Conservation (phyloP, 2,329 filamentous ascomycete genomes). For the Hymenoscyphus salicellus region DNA sequence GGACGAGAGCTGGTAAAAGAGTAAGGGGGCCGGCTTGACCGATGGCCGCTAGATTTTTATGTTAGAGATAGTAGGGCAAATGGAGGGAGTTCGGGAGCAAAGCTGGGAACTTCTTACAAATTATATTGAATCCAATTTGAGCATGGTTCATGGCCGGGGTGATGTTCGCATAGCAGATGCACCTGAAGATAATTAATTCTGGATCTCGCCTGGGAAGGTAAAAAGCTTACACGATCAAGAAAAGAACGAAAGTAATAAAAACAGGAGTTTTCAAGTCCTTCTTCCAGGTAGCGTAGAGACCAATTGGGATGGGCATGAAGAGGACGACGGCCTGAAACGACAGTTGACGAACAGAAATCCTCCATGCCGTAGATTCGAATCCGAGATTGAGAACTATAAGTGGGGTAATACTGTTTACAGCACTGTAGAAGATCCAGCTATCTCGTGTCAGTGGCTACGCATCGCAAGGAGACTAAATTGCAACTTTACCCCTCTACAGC, state of each 20-base stretch:
- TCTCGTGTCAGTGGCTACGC: neutral
- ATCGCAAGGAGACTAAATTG: no score
- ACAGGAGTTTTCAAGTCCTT: slow-evolving; percentile 47
- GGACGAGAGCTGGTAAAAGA: slow-evolving; percentile 48
- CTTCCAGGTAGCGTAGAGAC: slow-evolving; percentile 45
- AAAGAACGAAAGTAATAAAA: slow-evolving; percentile 45
- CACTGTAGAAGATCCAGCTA: slow-evolving; percentile 54
- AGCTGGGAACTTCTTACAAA: slow-evolving; percentile 29
- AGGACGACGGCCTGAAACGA: slow-evolving; percentile 43
- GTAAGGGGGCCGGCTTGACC: slow-evolving; percentile 50
- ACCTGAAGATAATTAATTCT: slow-evolving; percentile 30
- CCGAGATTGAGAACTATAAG: slow-evolving; percentile 49
- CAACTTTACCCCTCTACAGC: slow-evolving; percentile 48
- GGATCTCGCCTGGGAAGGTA: neutral
- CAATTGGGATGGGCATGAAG: slow-evolving; percentile 43
- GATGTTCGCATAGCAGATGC: slow-evolving; percentile 47
- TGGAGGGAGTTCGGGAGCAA: neutral
- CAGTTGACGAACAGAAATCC: slow-evolving; percentile 48
- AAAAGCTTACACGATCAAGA: slow-evolving; percentile 44
- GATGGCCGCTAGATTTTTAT: slow-evolving; percentile 38
- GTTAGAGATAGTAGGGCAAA: neutral
- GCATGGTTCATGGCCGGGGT: slow-evolving; percentile 43
- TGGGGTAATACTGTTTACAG: slow-evolving; percentile 50
- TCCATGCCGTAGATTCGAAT: slow-evolving; percentile 46
- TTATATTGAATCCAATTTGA: slow-evolving; percentile 48